Conservation (phyloP, 768 basidiomycete species). For the Lyophyllum decastes region DNA sequence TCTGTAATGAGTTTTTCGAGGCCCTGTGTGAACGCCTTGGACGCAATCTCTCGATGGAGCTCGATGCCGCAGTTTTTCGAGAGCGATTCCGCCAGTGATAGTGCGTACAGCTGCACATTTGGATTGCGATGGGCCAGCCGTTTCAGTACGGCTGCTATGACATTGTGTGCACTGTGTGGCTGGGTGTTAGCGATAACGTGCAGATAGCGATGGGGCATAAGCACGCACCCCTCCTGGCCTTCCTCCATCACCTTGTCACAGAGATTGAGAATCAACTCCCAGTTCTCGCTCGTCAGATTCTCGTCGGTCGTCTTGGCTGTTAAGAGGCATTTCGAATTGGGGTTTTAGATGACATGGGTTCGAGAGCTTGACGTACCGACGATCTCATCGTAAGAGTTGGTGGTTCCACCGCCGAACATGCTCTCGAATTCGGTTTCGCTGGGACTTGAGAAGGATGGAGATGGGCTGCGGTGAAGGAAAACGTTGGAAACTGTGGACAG, state of each 20-base stretch:
- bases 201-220: not conserved
- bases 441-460: not conserved
- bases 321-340: not conserved
- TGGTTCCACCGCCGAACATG: conserved; percentile 73
- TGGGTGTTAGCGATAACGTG: not conserved
- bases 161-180: conserved; percentile 80
- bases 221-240: conserved; percentile 73
- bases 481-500: not conserved
- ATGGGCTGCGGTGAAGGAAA: not conserved
- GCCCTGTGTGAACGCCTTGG: conserved; percentile 87
- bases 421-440: not conserved
- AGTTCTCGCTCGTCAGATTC: conserved; percentile 92
- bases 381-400: conserved; percentile 87
- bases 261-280: conserved; percentile 92
- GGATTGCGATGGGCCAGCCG: conserved; percentile 92
- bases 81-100: conserved; percentile 85
- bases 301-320: conserved; percentile 97
- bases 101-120: conserved; percentile 93
- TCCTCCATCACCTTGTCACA: conserved; percentile 97
- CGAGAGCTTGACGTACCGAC: conserved; percentile 56
- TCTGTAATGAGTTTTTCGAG: conserved; percentile 87
- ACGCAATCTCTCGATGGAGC: conserved; percentile 85
- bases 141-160: conserved; percentile 83
- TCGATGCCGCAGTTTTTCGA: conserved; percentile 87
- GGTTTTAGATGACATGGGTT: not conserved